Percentiles rank a stretch among this genome's conserved stretches.
These are phyloP conservation scores for Trypanosomatidae sp. DNA, from an alignment of 208 protist genomes.

Conservation along the genomic window DNA sequence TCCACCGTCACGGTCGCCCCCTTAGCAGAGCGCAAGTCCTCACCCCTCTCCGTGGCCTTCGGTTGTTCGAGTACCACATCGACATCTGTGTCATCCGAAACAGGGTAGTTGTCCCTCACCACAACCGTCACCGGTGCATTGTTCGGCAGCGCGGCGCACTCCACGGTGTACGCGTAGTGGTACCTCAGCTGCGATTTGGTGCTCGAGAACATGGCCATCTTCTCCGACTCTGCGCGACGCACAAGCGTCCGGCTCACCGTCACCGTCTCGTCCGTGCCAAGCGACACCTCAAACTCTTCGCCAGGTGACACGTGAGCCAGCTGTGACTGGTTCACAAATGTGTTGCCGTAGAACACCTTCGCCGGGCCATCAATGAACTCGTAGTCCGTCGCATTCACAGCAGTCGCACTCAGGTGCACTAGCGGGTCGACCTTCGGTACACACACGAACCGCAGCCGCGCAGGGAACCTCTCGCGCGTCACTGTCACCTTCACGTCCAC, in stretches of 20 bases:
- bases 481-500: slow-evolving; percentile 45
- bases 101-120: slow-evolving; percentile 57
- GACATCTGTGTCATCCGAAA: slow-evolving; percentile 39
- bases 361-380: slow-evolving; percentile 48
- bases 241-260: slow-evolving; percentile 32
- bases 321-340: slow-evolving; percentile 44
- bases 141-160: slow-evolving; percentile 21
- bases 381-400: slow-evolving; percentile 45
- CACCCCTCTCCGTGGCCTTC: slow-evolving; percentile 3
- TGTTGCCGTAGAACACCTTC: slow-evolving; percentile 51
- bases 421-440: slow-evolving; percentile 36
- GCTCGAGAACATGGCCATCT: slow-evolving; percentile 17
- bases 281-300: slow-evolving; percentile 45
- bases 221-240: slow-evolving; percentile 23
- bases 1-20: slow-evolving; percentile 32
- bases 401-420: slow-evolving; percentile 39
- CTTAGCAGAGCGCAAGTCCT: background rate
- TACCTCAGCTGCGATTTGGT: slow-evolving; percentile 26
- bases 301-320: slow-evolving; percentile 40
- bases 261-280: slow-evolving; percentile 48
- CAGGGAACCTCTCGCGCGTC: slow-evolving; percentile 30
- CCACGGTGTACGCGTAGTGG: slow-evolving; percentile 24
- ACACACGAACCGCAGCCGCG: slow-evolving; percentile 35
- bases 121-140: slow-evolving; percentile 31
- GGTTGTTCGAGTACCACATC: slow-evolving; percentile 32